Evolutionary conservation across 768 basidiomycete genomes (phyloP), one percentile per base, ranked within the genome.

Genomic region (Mycena venus): DNA sequence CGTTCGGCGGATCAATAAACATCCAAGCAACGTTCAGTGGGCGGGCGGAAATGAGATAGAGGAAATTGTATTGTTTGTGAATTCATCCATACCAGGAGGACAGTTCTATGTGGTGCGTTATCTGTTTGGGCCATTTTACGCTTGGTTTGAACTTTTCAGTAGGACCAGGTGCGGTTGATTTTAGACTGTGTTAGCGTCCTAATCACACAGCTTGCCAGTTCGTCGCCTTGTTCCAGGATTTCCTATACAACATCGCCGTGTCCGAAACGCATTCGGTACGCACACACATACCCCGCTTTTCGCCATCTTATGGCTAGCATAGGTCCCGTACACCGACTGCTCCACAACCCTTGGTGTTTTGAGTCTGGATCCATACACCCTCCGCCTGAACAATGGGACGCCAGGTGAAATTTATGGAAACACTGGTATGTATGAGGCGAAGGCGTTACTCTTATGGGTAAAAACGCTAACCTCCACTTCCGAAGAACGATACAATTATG

Each of bases 11-110:
- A 78, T 90, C 23, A 91, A 91, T 73, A 83, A 84, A 31, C 90
- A 91, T 68, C 90, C 91, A 4, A 91, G 90, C 79, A 88, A 87
- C 75, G 88, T 81, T 2, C 90, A 91, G 66, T 91, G 91, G 90
- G 90, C 90, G 14, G 90, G 89, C 12, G 90, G 90, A 23, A 91
- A 91, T 79, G 90, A 91, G 78, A 90, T 91, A 58, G 90, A 91
- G 76, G 89, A 87, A 0, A 90, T 91, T 51, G 88, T 87, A 14
- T 83, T 85, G 49, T 63, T 31, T 11, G 84, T 84, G 9, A 86
- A 85, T 71, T 70, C 75, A 11, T 81, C 79, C 2, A 73, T 85
- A 12, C 74, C 82, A 21, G 89, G 88, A 67, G 90, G 86, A 9
- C n/a, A n/a, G 3, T 86, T 87, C 79, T 90, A 84, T 69, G 79